These are phyloP conservation scores for Thymus mandschuricus DNA, from an alignment of 257 asterid species.

Conservation along the genomic window DNA sequence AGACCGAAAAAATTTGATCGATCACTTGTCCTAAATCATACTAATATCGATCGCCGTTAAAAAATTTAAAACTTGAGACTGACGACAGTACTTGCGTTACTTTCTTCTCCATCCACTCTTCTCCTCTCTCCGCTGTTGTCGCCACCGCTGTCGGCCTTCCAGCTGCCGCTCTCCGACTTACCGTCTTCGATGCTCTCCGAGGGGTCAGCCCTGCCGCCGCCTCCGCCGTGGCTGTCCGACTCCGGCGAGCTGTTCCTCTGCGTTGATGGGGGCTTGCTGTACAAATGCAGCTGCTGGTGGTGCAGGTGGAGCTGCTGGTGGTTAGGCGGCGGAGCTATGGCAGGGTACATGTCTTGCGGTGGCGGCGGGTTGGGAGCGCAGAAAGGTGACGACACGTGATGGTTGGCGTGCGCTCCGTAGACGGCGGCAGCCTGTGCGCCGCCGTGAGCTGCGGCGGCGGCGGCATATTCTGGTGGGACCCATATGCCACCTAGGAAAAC, in stretches of 20 bases:
- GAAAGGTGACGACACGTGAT: conserved; percentile 50
- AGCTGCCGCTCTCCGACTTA: conserved; percentile 87
- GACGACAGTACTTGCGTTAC: conserved; percentile 54
- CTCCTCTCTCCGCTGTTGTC: conserved; percentile 62
- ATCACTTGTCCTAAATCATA: conserved; percentile 14
- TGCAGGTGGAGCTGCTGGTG: conserved; percentile 55
- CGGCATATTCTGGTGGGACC: conserved; percentile 89
- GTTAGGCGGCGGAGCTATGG: conserved; percentile 47
- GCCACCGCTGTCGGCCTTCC: conserved; percentile 81
- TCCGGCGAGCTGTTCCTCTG: conserved; percentile 63
- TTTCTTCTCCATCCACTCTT: conserved; percentile 55
- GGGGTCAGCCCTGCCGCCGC: conserved; percentile 40
- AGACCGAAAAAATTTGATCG: conserved; percentile 30
- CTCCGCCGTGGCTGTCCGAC: conserved; percentile 53
- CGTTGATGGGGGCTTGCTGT: conserved; percentile 47
- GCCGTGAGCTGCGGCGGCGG: conserved; percentile 62
- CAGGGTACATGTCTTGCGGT: conserved; percentile 61
- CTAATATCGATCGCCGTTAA: conserved; percentile 5
- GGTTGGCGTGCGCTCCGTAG: conserved; percentile 65
- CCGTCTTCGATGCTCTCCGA: conserved; percentile 91
- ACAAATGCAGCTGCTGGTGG: conserved; percentile 68
- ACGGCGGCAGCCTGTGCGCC: conserved; percentile 53
- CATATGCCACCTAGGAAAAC: conserved; percentile 92
- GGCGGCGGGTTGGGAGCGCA: conserved; percentile 41
- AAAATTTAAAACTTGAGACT: conserved; percentile 59